phyloP scores from a whole-genome alignment of 2,329 filamentous ascomycete genomes.

The Diaporthe ilicicola region DNA sequence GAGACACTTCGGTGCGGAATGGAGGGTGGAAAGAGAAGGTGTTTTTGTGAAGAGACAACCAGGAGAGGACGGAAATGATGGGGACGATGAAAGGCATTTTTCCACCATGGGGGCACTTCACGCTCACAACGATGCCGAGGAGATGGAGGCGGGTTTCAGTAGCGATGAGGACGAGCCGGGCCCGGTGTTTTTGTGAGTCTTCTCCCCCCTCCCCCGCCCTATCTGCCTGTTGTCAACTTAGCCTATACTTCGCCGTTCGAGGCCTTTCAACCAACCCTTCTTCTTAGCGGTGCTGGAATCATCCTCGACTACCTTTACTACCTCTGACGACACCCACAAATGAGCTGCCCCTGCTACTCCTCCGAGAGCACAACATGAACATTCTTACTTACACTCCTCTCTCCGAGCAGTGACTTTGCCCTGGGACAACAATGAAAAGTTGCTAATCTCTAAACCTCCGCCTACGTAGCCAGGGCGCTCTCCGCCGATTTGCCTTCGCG shows the following conservation, averaged over 20 bases:
- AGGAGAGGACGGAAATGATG: conserved; percentile 30
- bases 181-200: conserved; percentile 23
- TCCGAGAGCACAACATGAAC: not conserved
- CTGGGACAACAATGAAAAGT: not conserved
- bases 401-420: conserved; percentile 10
- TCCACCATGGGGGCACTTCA: not conserved
- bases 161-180: conserved; percentile 6
- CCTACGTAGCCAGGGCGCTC: conserved; percentile 38
- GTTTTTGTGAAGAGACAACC: conserved; percentile 49
- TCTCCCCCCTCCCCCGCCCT: not conserved
- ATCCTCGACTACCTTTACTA: conserved; percentile 9
- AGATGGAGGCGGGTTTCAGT: not conserved
- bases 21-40: conserved; percentile 55
- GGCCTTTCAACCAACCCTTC: not conserved
- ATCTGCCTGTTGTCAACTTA: not conserved
- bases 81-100: not conserved
- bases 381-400: conserved; percentile 34
- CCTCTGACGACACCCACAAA: not conserved
- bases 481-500: conserved; percentile 44
- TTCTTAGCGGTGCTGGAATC: conserved; percentile 17
- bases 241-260: not conserved
- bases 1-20: conserved; percentile 44
- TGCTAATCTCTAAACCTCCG: not conserved
- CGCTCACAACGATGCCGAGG: not conserved
- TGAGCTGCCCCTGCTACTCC: not conserved